Conservation (phyloP, 2,329 filamentous ascomycete species). For the Hymenoscyphus salicellus region DNA sequence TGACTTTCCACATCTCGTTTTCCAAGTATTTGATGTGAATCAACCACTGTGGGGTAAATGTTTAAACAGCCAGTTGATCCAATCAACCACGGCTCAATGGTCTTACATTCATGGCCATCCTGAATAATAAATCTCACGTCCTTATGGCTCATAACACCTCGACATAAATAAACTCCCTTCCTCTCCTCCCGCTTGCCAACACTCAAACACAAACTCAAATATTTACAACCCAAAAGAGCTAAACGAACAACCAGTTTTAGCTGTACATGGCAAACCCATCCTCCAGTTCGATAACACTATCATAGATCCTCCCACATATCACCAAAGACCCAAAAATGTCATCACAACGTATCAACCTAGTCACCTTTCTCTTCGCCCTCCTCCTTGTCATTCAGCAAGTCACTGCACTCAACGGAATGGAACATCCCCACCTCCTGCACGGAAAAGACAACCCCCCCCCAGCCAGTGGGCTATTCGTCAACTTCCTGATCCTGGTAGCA, state of each 20-base stretch:
- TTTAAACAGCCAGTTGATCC: no score
- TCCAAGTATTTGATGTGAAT: no score
- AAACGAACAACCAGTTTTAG: background rate
- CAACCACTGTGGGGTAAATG: no score
- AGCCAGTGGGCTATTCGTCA: background rate
- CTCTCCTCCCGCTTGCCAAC: no score
- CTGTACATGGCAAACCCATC: background rate
- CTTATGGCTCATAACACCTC: no score
- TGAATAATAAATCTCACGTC: no score
- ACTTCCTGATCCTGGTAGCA: background rate
- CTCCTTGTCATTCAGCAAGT: background rate
- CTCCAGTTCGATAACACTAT: background rate
- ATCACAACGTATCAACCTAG: background rate
- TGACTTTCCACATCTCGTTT: no score
- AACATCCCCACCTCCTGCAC: background rate
- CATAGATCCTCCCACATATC: background rate
- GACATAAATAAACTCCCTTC: no score
- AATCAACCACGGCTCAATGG: no score
- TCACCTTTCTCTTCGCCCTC: background rate
- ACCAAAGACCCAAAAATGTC: background rate
- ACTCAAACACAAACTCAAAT: no score
- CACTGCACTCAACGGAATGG: background rate
- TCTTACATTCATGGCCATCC: no score
- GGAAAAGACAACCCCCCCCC: background rate
- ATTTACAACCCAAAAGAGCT: no score